Conservation (phyloP, 73 alveolate species). For the Paramecium primaurelia region DNA sequence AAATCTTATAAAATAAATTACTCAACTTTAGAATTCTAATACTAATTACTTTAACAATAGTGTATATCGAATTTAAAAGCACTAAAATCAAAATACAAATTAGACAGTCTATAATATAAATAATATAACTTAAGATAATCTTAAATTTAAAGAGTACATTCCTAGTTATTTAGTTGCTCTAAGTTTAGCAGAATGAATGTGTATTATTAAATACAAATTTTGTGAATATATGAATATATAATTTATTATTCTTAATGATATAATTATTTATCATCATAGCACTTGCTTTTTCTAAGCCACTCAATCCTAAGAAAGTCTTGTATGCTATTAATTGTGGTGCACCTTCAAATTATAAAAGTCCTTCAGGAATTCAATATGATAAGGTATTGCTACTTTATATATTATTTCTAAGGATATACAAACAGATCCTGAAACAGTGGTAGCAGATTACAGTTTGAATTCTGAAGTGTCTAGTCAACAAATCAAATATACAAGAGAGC, state of each 20-base stretch:
- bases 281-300: not conserved
- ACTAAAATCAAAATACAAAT: not conserved
- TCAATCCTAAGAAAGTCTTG: constrained; percentile 60
- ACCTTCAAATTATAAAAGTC: constrained; percentile 36
- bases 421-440: constrained; percentile 56
- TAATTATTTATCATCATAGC: not conserved
- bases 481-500: constrained; percentile 70
- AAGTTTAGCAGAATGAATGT: not conserved
- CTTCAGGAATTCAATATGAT: constrained; percentile 37
- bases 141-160: not conserved
- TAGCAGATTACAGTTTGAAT: constrained; percentile 52
- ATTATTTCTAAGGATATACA: constrained; percentile 2
- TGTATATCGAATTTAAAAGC: not conserved
- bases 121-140: not conserved
- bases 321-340: constrained; percentile 71
- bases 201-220: not conserved
- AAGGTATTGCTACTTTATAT: not conserved
- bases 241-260: not conserved
- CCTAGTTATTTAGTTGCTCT: constrained; percentile 36
- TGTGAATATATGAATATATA: not conserved
- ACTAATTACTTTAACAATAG: not conserved
- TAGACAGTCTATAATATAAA: not conserved
- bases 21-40: not conserved
- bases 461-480: constrained; percentile 41
- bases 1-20: not conserved